phyloP scores from a whole-genome alignment of 306 rosid genomes.

The Quercus bicolor region DNA sequence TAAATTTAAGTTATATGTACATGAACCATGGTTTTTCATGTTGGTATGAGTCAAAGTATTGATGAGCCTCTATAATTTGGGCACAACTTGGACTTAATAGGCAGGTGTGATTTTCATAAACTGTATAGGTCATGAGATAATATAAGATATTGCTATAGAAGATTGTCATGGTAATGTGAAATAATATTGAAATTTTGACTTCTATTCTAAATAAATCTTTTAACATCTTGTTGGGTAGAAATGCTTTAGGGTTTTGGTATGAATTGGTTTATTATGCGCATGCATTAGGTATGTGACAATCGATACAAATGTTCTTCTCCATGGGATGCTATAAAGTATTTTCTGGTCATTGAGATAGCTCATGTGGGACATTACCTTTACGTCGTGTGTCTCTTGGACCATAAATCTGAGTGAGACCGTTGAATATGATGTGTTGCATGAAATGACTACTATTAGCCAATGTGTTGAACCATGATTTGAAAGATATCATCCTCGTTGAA shows the following conservation, averaged over 20 bases:
- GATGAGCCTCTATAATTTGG: not conserved
- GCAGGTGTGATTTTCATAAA: not conserved
- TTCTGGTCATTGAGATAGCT: not conserved
- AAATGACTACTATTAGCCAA: not conserved
- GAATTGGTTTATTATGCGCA: not conserved
- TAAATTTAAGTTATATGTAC: not conserved
- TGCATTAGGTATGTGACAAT: not conserved
- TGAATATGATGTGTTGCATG: not conserved
- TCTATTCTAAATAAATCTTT: too few relatives aligned
- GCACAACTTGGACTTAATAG: not conserved
- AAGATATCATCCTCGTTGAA: not conserved
- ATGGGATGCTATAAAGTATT: not conserved
- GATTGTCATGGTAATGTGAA: too few relatives aligned
- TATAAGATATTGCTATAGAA: not conserved
- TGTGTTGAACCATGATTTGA: not conserved
- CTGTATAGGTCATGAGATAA: not conserved
- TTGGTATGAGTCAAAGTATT: conserved; percentile 14
- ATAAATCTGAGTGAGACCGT: not conserved
- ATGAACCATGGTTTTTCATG: conserved; percentile 12
- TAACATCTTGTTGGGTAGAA: not conserved
- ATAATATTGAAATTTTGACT: too few relatives aligned
- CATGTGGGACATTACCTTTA: not conserved
- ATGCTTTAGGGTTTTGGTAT: not conserved
- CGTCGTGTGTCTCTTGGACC: not conserved
- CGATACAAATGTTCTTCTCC: not conserved